Base-by-base conservation (phyloP, 1,284 basidiomycete genomes). In the Cutaneotrichosporon cyanovorans region DNA sequence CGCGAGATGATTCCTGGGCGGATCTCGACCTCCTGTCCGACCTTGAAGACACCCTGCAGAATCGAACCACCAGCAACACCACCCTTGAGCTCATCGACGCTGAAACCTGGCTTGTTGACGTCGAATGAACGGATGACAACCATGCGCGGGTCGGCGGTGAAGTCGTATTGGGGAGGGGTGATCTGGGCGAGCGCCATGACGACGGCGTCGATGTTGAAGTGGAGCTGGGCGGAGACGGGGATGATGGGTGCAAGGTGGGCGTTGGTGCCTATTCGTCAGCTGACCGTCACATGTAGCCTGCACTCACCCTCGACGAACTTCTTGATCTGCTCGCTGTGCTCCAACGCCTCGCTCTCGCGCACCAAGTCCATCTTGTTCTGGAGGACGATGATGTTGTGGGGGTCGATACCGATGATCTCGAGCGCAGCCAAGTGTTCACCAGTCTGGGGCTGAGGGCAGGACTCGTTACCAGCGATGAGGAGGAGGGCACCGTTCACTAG, bases 91-190 rank as follows among this genome's bases (percentile, higher is more conserved):
- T 98, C 93, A 60, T 95, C 86, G 9, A 98, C 90, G 68, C 93
- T 89, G 5, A 92, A 83, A 68, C 93, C 93, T 11, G 93, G 93
- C 75, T 96, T 97, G 80, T 98, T 98, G 71, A 98, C 93, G 72
- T 98, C 95, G 74, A 98, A 98, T n/a, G 92, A 97, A 63, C 91
- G 89, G 69, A 98, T 98, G 67, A 98, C 92, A 63, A 98, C 97
- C 58, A 98, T 82, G 40, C 85, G 82, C 0, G 93, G 90, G 57
- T 88, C 82, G 36, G 90, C 84, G 32, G 82, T 79, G 72, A 98
- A 98, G 76, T 98, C 86, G 55, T 93, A 87, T 32, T 84, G 75
- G 33, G 93, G 93, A 38, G 97, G 86, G 10, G 93, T 89, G 60
- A 98, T 96, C 50, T 87, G 83, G 60, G 93, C 90, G 69, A 98